Evolutionary conservation across 2,329 filamentous ascomycete genomes (phyloP).

Genomic region (Hypoxylon sp.): DNA sequence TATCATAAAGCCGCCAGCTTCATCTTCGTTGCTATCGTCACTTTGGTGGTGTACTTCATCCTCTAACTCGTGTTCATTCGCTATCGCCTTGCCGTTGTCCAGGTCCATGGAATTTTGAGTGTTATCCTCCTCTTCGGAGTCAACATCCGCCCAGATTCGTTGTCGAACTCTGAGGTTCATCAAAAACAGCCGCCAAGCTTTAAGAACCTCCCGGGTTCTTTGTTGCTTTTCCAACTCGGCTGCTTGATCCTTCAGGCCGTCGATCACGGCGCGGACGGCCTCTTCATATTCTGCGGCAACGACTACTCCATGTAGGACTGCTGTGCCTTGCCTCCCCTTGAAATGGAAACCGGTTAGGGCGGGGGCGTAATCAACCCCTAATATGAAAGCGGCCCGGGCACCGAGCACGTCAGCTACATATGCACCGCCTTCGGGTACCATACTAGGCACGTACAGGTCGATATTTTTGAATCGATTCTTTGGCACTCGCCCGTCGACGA

Average conservation of each 20-base stretch:
- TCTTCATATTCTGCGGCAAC: conserved; percentile 80
- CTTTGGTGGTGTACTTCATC: conserved; percentile 53
- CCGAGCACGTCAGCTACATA: conserved; percentile 77
- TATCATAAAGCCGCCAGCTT: conserved; percentile 61
- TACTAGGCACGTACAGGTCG: conserved; percentile 91
- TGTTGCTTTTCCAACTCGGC: conserved; percentile 75
- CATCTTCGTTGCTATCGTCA: conserved; percentile 56
- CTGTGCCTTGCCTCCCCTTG: conserved; percentile 86
- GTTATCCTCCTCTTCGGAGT: conserved; percentile 62
- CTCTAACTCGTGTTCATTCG: conserved; percentile 40
- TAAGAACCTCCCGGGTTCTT: conserved; percentile 72
- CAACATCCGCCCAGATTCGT: conserved; percentile 75
- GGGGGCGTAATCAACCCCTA: conserved; percentile 89
- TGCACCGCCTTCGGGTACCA: conserved; percentile 86
- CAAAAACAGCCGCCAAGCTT: conserved; percentile 82
- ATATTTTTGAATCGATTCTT: conserved; percentile 96
- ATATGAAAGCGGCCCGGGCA: conserved; percentile 77
- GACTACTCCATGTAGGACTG: conserved; percentile 83
- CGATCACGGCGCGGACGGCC: conserved; percentile 78
- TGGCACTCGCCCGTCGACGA: conserved; percentile 81
- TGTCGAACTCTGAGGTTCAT: conserved; percentile 83
- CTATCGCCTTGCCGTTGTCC: conserved; percentile 55
- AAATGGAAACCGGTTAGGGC: conserved; percentile 94
- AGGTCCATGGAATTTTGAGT: conserved; percentile 53
- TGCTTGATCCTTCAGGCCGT: conserved; percentile 76